Evolutionary conservation across 2,329 filamentous ascomycete species (phyloP), one percentile per base, ranked within the genome.

Genomic region (Fusarium sambucinum): DNA sequence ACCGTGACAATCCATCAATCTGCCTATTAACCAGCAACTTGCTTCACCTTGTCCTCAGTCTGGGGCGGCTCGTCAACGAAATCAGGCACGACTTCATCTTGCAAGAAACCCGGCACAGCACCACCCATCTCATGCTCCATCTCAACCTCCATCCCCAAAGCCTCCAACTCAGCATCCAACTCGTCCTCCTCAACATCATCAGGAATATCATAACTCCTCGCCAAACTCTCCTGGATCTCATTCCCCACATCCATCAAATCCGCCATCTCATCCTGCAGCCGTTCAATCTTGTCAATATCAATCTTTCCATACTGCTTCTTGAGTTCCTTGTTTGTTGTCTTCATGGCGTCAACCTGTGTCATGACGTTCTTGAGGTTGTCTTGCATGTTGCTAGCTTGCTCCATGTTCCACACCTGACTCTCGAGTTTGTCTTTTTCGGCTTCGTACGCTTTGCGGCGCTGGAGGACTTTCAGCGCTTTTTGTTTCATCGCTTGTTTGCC

Each of bases 291-390:
- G 80, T 98, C 96, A 55, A 99, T 91, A 76, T 99, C 92, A 70
- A 99, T 92, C 84, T 97, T 97, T 73, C 95, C 95, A 77, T 98
- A 98, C 84, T 98, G 95, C 79, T 93, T 92, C 77, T 90, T 90
- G 68, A 99, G 86, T 75, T 93, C 91, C 83, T 97, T 97, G 75
- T 96, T 97, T 25, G 95, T 97, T 3, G 92, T 94, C 87, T 97
- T 96, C 88, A 99, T 95, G 13, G 95, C 94, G 78, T 98, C 95
- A 44, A 98, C 94, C 29, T 96, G 97, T 19, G 94, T 96, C 94
- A 97, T 97, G 68, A 96, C 95, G 80, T 98, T 98, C 80, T 96
- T 96, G 54, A 99, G 87, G 77, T 98, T 98, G 82, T 98, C 95
- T 83, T 97, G 94, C 95, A 98, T 97, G 87, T 94, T 96, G 78